Evolutionary conservation across 2,329 filamentous ascomycete genomes (phyloP).

Genomic region (Fusarium pseudonygamai): DNA sequence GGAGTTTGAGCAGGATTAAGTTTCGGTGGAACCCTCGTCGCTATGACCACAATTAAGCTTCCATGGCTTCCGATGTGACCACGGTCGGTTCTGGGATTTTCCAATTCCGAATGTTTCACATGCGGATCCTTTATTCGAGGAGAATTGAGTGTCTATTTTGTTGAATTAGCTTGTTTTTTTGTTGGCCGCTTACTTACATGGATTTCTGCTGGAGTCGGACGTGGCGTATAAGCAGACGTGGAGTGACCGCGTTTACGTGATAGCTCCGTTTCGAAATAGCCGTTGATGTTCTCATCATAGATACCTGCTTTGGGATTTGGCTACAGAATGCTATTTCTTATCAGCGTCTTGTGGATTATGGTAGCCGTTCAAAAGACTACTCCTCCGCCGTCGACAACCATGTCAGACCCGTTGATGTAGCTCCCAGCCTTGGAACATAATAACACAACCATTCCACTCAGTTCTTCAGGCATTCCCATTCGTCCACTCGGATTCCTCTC

Average conservation of each 20-base stretch:
- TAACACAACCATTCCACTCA: slow-evolving; percentile 68
- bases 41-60: background rate
- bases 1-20: background rate
- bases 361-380: background rate
- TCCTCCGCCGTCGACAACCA: slow-evolving; percentile 68
- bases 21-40: background rate
- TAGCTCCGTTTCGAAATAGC: background rate
- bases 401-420: slow-evolving; percentile 73
- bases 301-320: background rate
- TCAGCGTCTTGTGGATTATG: background rate
- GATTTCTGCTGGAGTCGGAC: background rate
- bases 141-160: background rate
- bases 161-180: background rate
- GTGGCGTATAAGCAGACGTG: background rate
- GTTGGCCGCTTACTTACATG: background rate
- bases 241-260: background rate
- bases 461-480: slow-evolving; percentile 70
- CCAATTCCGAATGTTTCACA: slow-evolving; percentile 16
- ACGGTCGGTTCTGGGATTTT: background rate
- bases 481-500: slow-evolving; percentile 69
- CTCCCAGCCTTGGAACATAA: slow-evolving; percentile 67
- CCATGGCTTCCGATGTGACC: background rate
- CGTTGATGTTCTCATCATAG: background rate
- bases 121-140: background rate
- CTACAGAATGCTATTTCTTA: background rate